A percentile compares a stretch with the other conserved stretches of the same genome.
Evolutionary conservation across 148 eudicot species (phyloP).

Genomic region (Pouteria glomerata): DNA sequence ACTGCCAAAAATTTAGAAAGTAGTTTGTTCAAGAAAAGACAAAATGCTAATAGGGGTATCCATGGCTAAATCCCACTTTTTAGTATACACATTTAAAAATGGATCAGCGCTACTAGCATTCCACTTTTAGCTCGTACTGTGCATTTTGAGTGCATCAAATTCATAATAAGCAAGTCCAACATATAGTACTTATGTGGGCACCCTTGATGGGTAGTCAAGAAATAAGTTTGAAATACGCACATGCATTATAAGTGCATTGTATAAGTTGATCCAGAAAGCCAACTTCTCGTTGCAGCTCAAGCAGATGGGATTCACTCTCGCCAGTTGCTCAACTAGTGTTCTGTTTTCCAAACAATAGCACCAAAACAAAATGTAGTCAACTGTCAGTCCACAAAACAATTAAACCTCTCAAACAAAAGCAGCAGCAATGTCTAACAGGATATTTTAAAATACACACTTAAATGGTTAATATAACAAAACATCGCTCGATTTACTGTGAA

Average conservation of each 20-base stretch:
- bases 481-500: neutral
- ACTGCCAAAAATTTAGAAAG: neutral
- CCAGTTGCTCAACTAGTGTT: slow-evolving; percentile 17
- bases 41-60: neutral
- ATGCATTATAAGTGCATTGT: slow-evolving; percentile 23
- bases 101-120: neutral
- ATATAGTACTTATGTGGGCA: neutral
- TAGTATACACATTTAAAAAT: neutral
- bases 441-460: neutral
- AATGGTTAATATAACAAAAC: neutral
- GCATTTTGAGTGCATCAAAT: neutral
- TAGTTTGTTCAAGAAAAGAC: neutral
- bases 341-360: slow-evolving; percentile 10
- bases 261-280: slow-evolving; percentile 23
- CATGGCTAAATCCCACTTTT: neutral
- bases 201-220: neutral
- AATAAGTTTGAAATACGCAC: slow-evolving; percentile 10
- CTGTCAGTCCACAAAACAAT: neutral
- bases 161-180: neutral
- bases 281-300: slow-evolving; percentile 14
- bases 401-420: neutral
- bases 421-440: neutral
- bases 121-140: neutral
- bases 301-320: slow-evolving; percentile 12
- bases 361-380: slow-evolving; percentile 2